Evolutionary conservation across 805 yeast genomes (phyloP), one percentile per base, ranked within the genome.

Genomic region (Myxozyma lipomycoides): DNA sequence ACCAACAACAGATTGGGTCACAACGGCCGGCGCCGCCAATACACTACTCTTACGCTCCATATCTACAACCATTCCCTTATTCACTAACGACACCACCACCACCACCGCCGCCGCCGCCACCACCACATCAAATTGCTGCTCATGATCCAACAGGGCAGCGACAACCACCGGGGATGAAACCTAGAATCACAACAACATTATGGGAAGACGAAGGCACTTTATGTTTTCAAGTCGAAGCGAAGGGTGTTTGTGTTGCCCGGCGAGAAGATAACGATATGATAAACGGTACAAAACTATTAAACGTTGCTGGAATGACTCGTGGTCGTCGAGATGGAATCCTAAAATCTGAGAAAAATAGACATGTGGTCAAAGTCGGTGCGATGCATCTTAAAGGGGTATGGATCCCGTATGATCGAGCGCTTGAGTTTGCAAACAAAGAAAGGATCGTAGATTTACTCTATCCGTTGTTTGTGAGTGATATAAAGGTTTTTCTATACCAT

Each of bases 311-410:
- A 56, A 83, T 86, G 86, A 86, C 95, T 5, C 74, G 95, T 56
- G 95, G 95, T 26, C 76, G 93, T 58, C 75, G 95, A 62, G 95
- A 86, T 67, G 95, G 95, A n/a, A 83, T 86, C 53, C 72, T 86
- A 54, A 86, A 86, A 68, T 77, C 83, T 55, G 95, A 86, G 64
- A 82, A 83, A 59, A 78, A 81, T 28, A 73, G 93, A 43, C 87
- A 83, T 65, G 95, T 86, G 23, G 91, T 86, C 41, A 86, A 86
- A 67, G 82, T 84, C 56, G 95, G 95, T 3, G 81, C 89, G 10
- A 86, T 86, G 91, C 88, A 85, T 66, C 72, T 86, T 62, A 86
- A 86, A 68, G 95, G 95, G 30, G 95, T 86, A 38, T 86, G 95
- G 95, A 85, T 86, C 52, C 95, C 95, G 1, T 84, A 84, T 62